These are phyloP conservation scores for Lunularia cruciata DNA, from an alignment of 225 moss, liverwort and hornwort species.

Conservation along the genomic window DNA sequence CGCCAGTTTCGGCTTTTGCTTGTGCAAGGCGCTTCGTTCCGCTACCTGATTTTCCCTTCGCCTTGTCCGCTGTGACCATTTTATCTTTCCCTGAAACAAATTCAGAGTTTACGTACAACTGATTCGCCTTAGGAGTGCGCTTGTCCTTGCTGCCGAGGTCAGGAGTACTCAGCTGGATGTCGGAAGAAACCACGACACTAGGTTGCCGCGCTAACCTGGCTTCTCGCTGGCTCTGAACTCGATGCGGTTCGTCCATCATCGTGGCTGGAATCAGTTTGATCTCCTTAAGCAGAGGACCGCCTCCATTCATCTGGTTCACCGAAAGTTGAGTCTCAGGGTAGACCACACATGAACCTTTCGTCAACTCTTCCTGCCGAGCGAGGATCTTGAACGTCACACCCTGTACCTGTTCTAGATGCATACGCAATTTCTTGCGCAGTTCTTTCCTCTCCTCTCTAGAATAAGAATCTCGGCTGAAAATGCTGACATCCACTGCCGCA, in stretches of 20 bases:
- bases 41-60: constrained; percentile 37
- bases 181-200: constrained; percentile 52
- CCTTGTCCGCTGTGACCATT: constrained; percentile 68
- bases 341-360: constrained; percentile 34
- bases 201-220: constrained; percentile 60
- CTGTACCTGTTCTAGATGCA: constrained; percentile 50
- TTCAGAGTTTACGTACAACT: constrained; percentile 61
- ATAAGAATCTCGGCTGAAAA: constrained; percentile 22
- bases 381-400: constrained; percentile 51
- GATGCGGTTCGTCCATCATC: constrained; percentile 56
- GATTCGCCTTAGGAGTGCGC: constrained; percentile 71
- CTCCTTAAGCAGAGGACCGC: constrained; percentile 51
- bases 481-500: constrained; percentile 39
- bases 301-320: constrained; percentile 51
- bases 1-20: constrained; percentile 44
- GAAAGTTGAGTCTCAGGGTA: constrained; percentile 39
- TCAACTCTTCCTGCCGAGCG: constrained; percentile 47
- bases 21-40: constrained; percentile 33
- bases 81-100: constrained; percentile 75
- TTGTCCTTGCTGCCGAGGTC: constrained; percentile 55
- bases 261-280: constrained; percentile 57
- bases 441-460: constrained; percentile 52
- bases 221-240: constrained; percentile 48
- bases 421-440: constrained; percentile 58
- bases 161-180: constrained; percentile 55